These are phyloP conservation scores for Talaromyces nanjingensis DNA, from an alignment of 495 filamentous ascomycete species.

Conservation along the genomic window DNA sequence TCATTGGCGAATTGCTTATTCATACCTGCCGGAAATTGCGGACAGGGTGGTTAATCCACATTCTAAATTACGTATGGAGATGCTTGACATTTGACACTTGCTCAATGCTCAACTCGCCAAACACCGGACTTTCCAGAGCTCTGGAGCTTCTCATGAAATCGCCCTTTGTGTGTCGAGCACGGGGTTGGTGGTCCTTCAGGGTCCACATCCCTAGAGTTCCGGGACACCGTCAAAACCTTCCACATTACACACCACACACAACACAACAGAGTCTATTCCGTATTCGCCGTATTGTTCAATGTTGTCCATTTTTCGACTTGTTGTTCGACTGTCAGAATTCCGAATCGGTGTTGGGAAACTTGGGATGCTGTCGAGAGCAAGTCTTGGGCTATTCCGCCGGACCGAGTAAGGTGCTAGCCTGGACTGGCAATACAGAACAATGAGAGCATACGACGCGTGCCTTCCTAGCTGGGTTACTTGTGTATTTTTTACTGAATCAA, in stretches of 20 bases:
- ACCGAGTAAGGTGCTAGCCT: neutral
- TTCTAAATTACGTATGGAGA: neutral
- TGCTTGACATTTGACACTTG: neutral
- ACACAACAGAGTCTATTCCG: neutral
- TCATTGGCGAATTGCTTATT: neutral
- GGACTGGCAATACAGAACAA: neutral
- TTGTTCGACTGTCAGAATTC: neutral
- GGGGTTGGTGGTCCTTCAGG: neutral
- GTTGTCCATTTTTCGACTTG: neutral
- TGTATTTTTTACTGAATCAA: neutral
- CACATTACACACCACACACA: neutral
- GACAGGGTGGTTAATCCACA: neutral
- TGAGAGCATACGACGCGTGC: neutral
- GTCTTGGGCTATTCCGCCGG: too few relatives aligned
- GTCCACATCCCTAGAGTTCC: conserved; percentile 7
- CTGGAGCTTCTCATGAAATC: neutral
- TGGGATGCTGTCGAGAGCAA: neutral
- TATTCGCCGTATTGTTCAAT: neutral
- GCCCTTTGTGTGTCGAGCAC: neutral
- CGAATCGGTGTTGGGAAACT: neutral
- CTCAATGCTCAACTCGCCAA: neutral
- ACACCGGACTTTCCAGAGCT: neutral
- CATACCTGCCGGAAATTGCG: neutral
- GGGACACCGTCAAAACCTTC: neutral
- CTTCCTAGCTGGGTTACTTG: neutral